Evolutionary conservation across 176 grass and related monocot genomes (phyloP), one percentile per base, ranked within the genome.

Genomic region (Paspalum notatum): DNA sequence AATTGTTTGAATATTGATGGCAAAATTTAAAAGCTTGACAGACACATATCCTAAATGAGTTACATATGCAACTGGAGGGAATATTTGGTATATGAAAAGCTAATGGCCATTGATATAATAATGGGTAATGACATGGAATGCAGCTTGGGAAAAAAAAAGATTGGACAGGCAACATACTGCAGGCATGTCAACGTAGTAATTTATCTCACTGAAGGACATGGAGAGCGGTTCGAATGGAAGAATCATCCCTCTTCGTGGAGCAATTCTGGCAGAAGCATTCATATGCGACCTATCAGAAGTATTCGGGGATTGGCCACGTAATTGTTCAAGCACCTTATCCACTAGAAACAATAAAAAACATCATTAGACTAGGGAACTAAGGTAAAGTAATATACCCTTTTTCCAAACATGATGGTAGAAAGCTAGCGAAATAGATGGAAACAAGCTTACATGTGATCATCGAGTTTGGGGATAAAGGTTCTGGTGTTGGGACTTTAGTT

Each of bases 121-220:
- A 43, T 67, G 44, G 37, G 8, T 37, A 81, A 66, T 55, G 21
- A 51, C 7, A 74, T 43, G 70, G 56, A 60, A 85, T 45, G 39
- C 15, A 81, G 46, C 25, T 40, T 54, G 17, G 52, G 67, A 38
- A 9, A 47, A 76, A 59, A 70, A 41, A 81, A 21, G 72, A 59
- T 77, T 66, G 78, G 73, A 14, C 5, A 87, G 32, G 52, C 44
- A 79, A 83, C 90, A 83, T 37, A 98, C 92, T 47, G 83, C 66
- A 66, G 95, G 95, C 95, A 98, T 98, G 59, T 98, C 92, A 24
- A 98, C 92, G 46, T 83, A 98, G 85, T 98, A 98, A 81, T 91
- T 95, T 81, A 98, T 91, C 67, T 95, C 92, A 52, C 71, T 89
- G 71, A 98, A 98, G 77, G 95, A 93, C 92, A 98, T 98, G 84